phyloP scores from a whole-genome alignment of 2,329 filamentous ascomycete species.

The Fusarium sp. region DNA sequence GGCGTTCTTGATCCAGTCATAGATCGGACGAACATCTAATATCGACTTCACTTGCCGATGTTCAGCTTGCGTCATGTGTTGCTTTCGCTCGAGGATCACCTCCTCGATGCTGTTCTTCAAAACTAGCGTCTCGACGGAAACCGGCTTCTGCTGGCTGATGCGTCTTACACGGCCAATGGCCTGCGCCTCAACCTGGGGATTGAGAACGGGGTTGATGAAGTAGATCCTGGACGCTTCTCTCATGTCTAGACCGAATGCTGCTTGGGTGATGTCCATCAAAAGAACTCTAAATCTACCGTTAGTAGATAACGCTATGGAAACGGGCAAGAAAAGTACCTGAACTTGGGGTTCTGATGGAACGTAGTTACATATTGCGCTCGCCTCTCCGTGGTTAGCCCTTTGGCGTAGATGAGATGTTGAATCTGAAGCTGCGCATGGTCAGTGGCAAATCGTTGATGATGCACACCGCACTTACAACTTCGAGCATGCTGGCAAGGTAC shows the following conservation, averaged over 20 bases:
- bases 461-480: conserved; percentile 67
- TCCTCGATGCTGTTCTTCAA: conserved; percentile 87
- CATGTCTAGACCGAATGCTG: conserved; percentile 90
- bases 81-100: conserved; percentile 81
- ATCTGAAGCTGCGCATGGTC: conserved; percentile 64
- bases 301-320: not conserved
- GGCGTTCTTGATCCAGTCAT: conserved; percentile 72
- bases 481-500: conserved; percentile 87
- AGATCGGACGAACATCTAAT: conserved; percentile 71
- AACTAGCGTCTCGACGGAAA: conserved; percentile 89
- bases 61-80: conserved; percentile 81
- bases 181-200: conserved; percentile 88
- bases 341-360: conserved; percentile 79
- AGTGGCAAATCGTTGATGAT: conserved; percentile 6
- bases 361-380: conserved; percentile 83
- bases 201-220: conserved; percentile 90
- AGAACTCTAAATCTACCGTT: conserved; percentile 71
- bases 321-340: conserved; percentile 60
- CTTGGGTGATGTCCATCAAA: conserved; percentile 92
- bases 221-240: conserved; percentile 87
- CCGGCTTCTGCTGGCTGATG: conserved; percentile 85
- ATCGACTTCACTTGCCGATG: conserved; percentile 70
- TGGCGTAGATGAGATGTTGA: conserved; percentile 78
- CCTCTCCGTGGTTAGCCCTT: conserved; percentile 71
- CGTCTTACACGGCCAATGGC: conserved; percentile 92